These are phyloP conservation scores for Cyclotella cryptica DNA, from an alignment of 108 stramenopile species.

Conservation along the genomic window DNA sequence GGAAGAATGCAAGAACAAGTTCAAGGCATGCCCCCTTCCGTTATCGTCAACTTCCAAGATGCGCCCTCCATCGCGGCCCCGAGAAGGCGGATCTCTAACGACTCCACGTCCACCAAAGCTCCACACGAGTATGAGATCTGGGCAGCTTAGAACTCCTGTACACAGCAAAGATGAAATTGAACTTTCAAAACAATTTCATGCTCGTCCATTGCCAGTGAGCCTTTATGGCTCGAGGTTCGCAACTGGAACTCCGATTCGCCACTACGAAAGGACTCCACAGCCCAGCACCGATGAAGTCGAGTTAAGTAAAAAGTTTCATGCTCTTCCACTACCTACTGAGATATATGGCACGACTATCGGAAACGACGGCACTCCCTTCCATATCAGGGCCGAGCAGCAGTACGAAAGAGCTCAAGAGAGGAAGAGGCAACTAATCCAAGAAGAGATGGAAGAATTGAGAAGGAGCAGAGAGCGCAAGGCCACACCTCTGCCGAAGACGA, in stretches of 20 bases:
- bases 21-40: slow-evolving; percentile 20
- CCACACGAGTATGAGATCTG: slow-evolving; percentile 8
- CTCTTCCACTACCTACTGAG: slow-evolving; percentile 24
- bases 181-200: background rate
- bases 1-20: slow-evolving; percentile 43
- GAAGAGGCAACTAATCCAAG: slow-evolving; percentile 7
- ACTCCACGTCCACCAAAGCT: slow-evolving; percentile 23
- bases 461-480: slow-evolving; percentile 20
- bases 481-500: slow-evolving; percentile 34
- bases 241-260: background rate
- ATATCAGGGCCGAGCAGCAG: slow-evolving; percentile 30
- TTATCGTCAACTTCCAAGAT: background rate
- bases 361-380: slow-evolving; percentile 19
- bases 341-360: slow-evolving; percentile 1
- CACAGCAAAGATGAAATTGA: slow-evolving; percentile 4
- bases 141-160: background rate
- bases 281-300: slow-evolving; percentile 27
- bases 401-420: slow-evolving; percentile 21
- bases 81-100: slow-evolving; percentile 9
- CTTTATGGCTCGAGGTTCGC: background rate
- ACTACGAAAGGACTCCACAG: slow-evolving; percentile 7
- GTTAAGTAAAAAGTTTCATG: slow-evolving; percentile 14
- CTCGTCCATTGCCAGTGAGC: background rate
- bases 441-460: background rate
- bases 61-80: slow-evolving; percentile 6